A percentile compares a stretch with the other conserved stretches of the same genome.
phyloP scores from a whole-genome alignment of 2,329 filamentous ascomycete species.

The Macrophomina phaseolina region DNA sequence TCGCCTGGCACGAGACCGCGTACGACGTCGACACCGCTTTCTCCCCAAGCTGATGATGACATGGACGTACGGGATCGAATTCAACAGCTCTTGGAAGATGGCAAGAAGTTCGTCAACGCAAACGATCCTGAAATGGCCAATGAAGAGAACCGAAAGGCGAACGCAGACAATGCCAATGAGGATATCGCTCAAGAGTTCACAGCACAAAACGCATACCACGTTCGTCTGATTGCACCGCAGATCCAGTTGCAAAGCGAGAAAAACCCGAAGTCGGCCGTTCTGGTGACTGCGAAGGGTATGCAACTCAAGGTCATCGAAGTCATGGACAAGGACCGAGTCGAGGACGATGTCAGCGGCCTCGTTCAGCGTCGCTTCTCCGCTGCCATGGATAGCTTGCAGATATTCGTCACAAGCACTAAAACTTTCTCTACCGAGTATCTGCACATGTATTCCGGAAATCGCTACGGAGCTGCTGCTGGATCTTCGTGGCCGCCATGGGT shows the following conservation, averaged over 20 bases:
- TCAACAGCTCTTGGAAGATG: conserved; percentile 82
- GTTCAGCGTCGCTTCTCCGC: conserved; percentile 93
- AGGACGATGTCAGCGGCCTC: conserved; percentile 90
- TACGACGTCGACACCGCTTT: conserved; percentile 32
- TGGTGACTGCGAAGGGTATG: conserved; percentile 98
- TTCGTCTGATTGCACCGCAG: conserved; percentile 93
- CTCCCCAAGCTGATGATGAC: conserved; percentile 62
- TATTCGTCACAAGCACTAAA: conserved; percentile 95
- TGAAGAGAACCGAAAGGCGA: conserved; percentile 39
- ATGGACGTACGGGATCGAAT: conserved; percentile 82
- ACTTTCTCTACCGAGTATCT: conserved; percentile 83
- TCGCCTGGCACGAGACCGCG: conserved; percentile 33
- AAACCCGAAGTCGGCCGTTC: conserved; percentile 92
- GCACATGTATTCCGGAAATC: conserved; percentile 92
- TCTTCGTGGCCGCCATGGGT: conserved; percentile 98
- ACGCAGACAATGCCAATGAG: conserved; percentile 55
- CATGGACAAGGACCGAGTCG: conserved; percentile 94
- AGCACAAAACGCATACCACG: conserved; percentile 90
- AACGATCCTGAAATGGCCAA: conserved; percentile 60
- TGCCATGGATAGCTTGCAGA: conserved; percentile 96
- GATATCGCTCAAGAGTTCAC: conserved; percentile 88
- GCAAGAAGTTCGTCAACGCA: conserved; percentile 78
- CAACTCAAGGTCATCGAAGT: conserved; percentile 97
- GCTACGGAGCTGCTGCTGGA: conserved; percentile 83
- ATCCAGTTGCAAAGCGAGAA: conserved; percentile 99